Evolutionary conservation across 2,329 filamentous ascomycete genomes (phyloP).

Genomic region (Phaeomoniella chlamydospora): DNA sequence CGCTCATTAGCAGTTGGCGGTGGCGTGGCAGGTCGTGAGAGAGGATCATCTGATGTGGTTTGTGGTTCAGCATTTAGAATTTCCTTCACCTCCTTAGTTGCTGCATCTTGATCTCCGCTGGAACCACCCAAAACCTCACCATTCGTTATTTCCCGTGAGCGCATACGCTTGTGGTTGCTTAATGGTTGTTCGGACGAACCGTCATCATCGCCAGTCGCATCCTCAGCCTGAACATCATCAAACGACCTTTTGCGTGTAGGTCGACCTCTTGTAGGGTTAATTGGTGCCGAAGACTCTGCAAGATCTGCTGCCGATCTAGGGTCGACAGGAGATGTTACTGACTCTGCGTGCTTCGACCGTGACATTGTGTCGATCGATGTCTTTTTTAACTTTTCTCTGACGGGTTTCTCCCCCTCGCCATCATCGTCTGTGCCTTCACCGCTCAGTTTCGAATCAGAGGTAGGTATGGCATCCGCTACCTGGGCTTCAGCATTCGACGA

Average conservation of each 20-base stretch:
- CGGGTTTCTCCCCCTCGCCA: constrained; percentile 32
- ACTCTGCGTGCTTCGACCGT: constrained; percentile 9
- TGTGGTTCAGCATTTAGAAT: not conserved
- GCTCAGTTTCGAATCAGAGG: not conserved
- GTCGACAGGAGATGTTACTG: constrained; percentile 5
- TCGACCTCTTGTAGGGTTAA: constrained; percentile 9
- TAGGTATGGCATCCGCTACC: no score
- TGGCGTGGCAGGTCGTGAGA: not conserved
- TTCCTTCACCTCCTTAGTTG: constrained; percentile 1
- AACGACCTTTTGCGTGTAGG: constrained; percentile 26
- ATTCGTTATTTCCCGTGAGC: constrained; percentile 14
- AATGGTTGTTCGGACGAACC: constrained; percentile 6
- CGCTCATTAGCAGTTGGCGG: constrained; percentile 3
- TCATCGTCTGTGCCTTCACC: constrained; percentile 1
- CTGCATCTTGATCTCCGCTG: constrained; percentile 4
- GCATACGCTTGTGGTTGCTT: constrained; percentile 17
- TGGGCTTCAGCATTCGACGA: no score
- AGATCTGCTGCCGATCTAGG: not conserved
- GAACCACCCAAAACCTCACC: constrained; percentile 3
- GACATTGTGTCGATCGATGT: constrained; percentile 37
- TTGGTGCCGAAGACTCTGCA: not conserved
- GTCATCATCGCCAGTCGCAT: constrained; percentile 8
- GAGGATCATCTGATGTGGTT: not conserved
- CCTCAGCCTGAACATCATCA: constrained; percentile 17
- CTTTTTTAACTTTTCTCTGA: constrained; percentile 46